phyloP scores from a whole-genome alignment of 345 rosid species.

The Cardiospermum halicacabum region DNA sequence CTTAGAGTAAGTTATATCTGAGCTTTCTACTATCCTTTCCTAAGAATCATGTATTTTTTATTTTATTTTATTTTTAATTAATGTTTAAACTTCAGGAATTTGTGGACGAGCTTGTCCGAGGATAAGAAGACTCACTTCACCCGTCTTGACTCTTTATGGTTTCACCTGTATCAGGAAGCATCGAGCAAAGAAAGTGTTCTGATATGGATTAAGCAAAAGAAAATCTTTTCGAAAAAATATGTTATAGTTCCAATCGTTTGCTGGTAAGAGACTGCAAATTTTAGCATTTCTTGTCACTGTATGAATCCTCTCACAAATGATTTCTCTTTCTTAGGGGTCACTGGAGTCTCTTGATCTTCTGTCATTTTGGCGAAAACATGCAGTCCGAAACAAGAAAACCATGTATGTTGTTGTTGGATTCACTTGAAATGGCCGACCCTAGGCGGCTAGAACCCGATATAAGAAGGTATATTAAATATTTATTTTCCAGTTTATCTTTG shows the following conservation, averaged over 20 bases:
- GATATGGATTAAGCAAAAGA: constrained; percentile 44
- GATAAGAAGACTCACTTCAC: constrained; percentile 40
- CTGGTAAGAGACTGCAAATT: constrained; percentile 42
- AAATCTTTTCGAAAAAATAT: constrained; percentile 55
- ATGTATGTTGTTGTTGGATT: constrained; percentile 66
- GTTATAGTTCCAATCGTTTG: constrained; percentile 67
- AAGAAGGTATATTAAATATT: constrained; percentile 40
- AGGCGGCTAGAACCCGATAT: constrained; percentile 52
- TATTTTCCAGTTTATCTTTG: not conserved
- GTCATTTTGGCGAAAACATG: constrained; percentile 52
- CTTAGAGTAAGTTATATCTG: constrained; percentile 40
- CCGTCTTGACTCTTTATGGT: constrained; percentile 53
- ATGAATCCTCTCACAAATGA: constrained; percentile 11
- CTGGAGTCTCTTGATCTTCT: constrained; percentile 72
- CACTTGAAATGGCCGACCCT: constrained; percentile 47
- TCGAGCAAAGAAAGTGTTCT: constrained; percentile 34
- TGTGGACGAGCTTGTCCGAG: constrained; percentile 48
- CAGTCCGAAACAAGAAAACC: constrained; percentile 37
- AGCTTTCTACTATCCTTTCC: not conserved
- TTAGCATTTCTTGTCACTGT: not conserved
- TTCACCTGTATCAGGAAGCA: constrained; percentile 40
- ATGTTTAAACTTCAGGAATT: constrained; percentile 28
- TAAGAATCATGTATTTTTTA: not conserved
- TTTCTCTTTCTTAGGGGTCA: constrained; percentile 54
- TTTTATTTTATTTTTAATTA: constrained; percentile 4